These are phyloP conservation scores for Pichia kudriavzevii DNA, from an alignment of 1,139 yeast species.

Conservation along the genomic window DNA sequence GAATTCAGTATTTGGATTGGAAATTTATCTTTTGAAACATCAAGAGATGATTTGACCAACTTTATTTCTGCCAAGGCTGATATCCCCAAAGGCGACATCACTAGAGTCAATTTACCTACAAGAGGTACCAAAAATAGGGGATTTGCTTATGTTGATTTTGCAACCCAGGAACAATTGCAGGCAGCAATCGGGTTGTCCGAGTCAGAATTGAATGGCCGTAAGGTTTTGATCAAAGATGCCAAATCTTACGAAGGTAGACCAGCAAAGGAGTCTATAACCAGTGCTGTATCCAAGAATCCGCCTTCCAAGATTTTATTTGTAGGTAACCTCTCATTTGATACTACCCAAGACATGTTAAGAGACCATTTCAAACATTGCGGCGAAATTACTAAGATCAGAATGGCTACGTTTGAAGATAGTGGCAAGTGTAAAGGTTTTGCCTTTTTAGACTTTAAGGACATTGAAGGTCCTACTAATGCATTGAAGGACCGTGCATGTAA, in stretches of 20 bases:
- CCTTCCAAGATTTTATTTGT: conserved; percentile 87
- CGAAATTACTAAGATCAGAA: conserved; percentile 70
- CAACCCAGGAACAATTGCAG: conserved; percentile 53
- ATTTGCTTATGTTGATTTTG: conserved; percentile 85
- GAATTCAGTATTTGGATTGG: conserved; percentile 91
- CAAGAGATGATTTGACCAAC: conserved; percentile 61
- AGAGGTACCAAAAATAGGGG: conserved; percentile 62
- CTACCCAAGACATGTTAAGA: conserved; percentile 72
- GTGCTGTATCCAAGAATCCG: conserved; percentile 57
- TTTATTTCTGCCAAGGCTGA: conserved; percentile 58
- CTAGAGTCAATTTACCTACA: conserved; percentile 61
- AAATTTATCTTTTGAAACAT: conserved; percentile 79
- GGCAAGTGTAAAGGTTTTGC: conserved; percentile 98
- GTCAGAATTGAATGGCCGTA: conserved; percentile 69
- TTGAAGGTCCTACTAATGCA: conserved; percentile 77
- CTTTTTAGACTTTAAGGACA: conserved; percentile 77
- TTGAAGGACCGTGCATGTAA: conserved; percentile 64
- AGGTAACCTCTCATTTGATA: conserved; percentile 88
- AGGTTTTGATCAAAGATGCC: conserved; percentile 74
- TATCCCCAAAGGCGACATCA: conserved; percentile 40
- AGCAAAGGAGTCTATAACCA: conserved; percentile 31
- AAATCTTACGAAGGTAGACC: conserved; percentile 87
- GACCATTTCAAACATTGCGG: conserved; percentile 80
- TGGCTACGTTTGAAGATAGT: conserved; percentile 95
- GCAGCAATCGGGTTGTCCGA: conserved; percentile 66